phyloP scores from a whole-genome alignment of 768 basidiomycete genomes.

The Sporobolomyces pararoseus region DNA sequence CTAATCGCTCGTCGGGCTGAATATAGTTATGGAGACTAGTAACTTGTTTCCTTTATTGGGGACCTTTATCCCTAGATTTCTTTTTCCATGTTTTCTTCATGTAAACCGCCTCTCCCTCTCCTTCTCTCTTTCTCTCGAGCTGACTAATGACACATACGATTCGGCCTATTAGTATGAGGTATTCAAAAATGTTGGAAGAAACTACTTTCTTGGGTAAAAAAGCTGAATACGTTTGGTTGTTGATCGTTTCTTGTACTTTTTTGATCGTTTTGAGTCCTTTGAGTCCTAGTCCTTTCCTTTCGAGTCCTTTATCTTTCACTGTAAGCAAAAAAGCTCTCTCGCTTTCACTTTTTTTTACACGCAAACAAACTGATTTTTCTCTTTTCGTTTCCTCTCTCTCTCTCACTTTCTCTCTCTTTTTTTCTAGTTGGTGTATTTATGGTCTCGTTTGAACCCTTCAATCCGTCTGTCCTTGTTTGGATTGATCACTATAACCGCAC shows the following conservation, averaged over 20 bases:
- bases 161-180: conserved; percentile 71
- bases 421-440: conserved; percentile 79
- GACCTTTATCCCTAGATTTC: conserved; percentile 85
- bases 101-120: conserved; percentile 55
- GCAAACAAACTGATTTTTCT: too few relatives aligned
- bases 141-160: not conserved
- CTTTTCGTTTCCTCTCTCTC: not conserved
- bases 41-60: conserved; percentile 96
- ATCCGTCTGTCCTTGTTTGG: conserved; percentile 96
- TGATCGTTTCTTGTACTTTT: conserved; percentile 75
- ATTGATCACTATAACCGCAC: conserved; percentile 86
- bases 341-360: too few relatives aligned
- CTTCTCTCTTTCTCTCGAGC: conserved; percentile 1
- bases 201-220: conserved; percentile 84
- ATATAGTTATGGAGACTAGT: conserved; percentile 75
- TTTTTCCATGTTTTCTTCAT: conserved; percentile 98
- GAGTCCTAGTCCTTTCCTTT: conserved; percentile 58
- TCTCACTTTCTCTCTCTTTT: not conserved
- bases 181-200: conserved; percentile 93
- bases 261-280: conserved; percentile 59
- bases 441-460: conserved; percentile 89
- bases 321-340: not conserved
- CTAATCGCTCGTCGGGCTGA: not conserved
- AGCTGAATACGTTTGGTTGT: conserved; percentile 94
- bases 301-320: conserved; percentile 48